Evolutionary conservation across 1,139 yeast genomes (phyloP).

Genomic region (Saccharomyces hybrid): DNA sequence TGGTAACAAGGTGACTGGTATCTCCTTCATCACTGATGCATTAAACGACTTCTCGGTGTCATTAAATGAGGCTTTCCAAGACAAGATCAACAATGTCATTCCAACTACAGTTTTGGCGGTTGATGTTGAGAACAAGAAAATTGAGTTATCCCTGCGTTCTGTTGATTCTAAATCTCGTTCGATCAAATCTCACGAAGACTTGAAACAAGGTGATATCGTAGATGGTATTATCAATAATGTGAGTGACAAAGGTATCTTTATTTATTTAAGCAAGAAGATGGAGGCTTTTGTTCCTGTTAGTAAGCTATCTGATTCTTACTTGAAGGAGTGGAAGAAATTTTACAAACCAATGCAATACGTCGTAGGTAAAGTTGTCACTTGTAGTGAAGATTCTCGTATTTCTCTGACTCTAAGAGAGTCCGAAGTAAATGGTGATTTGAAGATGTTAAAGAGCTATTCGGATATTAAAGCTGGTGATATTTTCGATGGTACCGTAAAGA

Average conservation of each 20-base stretch:
- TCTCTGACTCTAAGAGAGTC: conserved; percentile 77
- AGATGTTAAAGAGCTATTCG: conserved; percentile 48
- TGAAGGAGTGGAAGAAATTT: conserved; percentile 82
- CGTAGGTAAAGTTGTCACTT: conserved; percentile 59
- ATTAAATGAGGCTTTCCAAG: conserved; percentile 42
- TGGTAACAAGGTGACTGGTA: conserved; percentile 55
- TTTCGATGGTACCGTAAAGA: conserved; percentile 71
- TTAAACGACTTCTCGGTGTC: conserved; percentile 59
- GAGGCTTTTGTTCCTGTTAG: conserved; percentile 77
- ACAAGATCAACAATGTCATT: conserved; percentile 47
- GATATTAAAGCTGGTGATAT: conserved; percentile 66
- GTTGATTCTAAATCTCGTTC: conserved; percentile 46
- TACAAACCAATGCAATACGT: conserved; percentile 67
- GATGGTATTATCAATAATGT: conserved; percentile 74
- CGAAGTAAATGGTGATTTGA: conserved; percentile 63
- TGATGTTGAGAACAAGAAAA: conserved; percentile 50
- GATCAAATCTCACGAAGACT: conserved; percentile 46
- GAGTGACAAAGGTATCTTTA: conserved; percentile 71
- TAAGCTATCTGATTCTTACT: conserved; percentile 72
- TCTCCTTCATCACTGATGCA: conserved; percentile 72
- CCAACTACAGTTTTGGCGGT: conserved; percentile 54
- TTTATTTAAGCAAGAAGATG: conserved; percentile 63
- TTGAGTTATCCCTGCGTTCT: conserved; percentile 57
- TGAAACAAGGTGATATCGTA: conserved; percentile 63
- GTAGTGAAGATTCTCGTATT: conserved; percentile 58